Percentiles rank a stretch among this genome's conserved stretches.
Conservation (phyloP, 2,329 filamentous ascomycete genomes). For the Cordyceps tenuipes region DNA sequence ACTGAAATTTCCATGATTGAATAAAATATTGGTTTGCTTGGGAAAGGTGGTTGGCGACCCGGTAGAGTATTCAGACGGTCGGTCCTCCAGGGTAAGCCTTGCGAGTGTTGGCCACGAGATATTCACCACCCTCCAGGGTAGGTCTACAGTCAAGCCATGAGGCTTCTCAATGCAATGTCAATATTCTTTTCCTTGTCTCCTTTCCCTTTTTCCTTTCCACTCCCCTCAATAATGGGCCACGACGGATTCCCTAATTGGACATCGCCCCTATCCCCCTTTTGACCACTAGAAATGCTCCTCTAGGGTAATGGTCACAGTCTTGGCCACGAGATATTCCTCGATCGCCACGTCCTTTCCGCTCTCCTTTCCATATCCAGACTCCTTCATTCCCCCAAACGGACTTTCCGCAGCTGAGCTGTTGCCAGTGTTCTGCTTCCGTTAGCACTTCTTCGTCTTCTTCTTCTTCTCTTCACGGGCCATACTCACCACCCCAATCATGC, state of each 20-base stretch:
- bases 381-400: slow-evolving; percentile 41
- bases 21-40: background rate
- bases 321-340: slow-evolving; percentile 38
- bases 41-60: background rate
- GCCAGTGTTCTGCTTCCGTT: slow-evolving; percentile 23
- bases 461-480: slow-evolving; percentile 14
- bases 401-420: slow-evolving; percentile 34
- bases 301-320: slow-evolving; percentile 36
- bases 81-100: too few species aligned
- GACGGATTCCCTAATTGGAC: slow-evolving; percentile 39
- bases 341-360: slow-evolving; percentile 39
- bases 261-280: slow-evolving; percentile 40
- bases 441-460: background rate
- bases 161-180: too few species aligned
- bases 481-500: slow-evolving; percentile 30
- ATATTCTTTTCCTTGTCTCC: too few species aligned
- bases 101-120: too few species aligned
- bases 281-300: slow-evolving; percentile 27
- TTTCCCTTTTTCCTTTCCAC: slow-evolving; percentile 30
- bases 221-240: slow-evolving; percentile 36
- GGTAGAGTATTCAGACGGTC: slow-evolving; percentile 10
- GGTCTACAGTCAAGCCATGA: too few species aligned
- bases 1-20: background rate
- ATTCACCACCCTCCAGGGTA: too few species aligned
- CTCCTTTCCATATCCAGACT: slow-evolving; percentile 39